Conservation (phyloP, 768 basidiomycete species). For the Boletus patriciae region DNA sequence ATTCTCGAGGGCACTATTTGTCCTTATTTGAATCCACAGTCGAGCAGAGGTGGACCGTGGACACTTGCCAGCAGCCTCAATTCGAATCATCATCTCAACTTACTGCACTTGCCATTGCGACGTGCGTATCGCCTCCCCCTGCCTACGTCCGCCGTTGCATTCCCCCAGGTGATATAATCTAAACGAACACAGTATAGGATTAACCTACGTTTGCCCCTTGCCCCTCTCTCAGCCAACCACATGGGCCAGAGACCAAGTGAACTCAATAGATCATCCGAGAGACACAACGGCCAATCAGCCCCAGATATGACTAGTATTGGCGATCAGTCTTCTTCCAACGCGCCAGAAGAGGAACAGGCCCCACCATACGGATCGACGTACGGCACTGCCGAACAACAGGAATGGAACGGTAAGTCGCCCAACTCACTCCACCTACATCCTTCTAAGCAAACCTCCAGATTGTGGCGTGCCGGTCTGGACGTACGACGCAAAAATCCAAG, state of each 20-base stretch:
- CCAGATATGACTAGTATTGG: neutral
- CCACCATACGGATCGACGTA: neutral
- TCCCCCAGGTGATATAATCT: too few species aligned
- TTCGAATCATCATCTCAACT: too few species aligned
- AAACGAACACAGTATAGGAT: too few species aligned
- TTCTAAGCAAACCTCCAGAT: neutral
- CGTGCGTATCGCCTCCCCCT: too few species aligned
- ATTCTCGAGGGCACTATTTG: too few species aligned
- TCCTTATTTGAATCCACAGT: too few species aligned
- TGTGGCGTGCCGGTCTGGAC: neutral
- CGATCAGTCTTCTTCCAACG: neutral
- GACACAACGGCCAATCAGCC: neutral
- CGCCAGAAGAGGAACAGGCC: neutral
- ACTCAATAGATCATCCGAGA: neutral
- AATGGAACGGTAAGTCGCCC: neutral
- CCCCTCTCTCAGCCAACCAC: neutral
- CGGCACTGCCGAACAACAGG: neutral
- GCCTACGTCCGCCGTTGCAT: too few species aligned
- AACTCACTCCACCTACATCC: neutral
- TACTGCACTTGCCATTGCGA: too few species aligned
- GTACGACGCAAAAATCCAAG: neutral
- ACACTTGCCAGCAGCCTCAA: too few species aligned
- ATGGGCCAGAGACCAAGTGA: neutral
- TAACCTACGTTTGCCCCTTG: too few species aligned
- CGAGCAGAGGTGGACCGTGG: too few species aligned